Percentiles rank a stretch among this genome's conserved stretches.
Conservation (phyloP, 805 yeast species). For the Wickerhamiella parazyma region DNA sequence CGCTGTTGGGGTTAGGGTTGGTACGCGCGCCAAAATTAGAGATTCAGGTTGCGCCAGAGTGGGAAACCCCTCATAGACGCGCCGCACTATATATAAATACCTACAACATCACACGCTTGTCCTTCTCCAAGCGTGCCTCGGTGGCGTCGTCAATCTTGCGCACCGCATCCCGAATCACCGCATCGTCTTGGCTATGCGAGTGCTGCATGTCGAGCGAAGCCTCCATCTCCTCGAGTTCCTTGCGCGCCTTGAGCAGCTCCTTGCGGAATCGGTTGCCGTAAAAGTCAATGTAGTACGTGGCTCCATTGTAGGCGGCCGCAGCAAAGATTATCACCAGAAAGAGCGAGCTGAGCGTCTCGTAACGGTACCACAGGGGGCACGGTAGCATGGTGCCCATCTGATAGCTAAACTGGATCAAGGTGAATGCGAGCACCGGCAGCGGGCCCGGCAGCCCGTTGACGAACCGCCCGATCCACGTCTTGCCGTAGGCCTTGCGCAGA, state of each 20-base stretch:
- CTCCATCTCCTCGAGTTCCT: slow-evolving; percentile 48
- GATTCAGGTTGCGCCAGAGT: too few relatives aligned
- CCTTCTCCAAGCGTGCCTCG: background rate
- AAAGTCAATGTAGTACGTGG: slow-evolving; percentile 82
- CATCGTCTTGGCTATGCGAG: background rate
- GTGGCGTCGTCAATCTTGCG: background rate
- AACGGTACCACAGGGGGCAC: slow-evolving; percentile 77
- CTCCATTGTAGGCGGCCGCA: slow-evolving; percentile 82
- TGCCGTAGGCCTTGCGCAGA: slow-evolving; percentile 57
- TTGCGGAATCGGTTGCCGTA: slow-evolving; percentile 84
- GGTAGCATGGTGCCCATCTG: slow-evolving; percentile 77
- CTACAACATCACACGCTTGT: background rate
- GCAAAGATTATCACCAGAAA: slow-evolving; percentile 64
- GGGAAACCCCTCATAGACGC: too few relatives aligned
- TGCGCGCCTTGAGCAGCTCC: slow-evolving; percentile 59
- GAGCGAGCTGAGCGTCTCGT: slow-evolving; percentile 48
- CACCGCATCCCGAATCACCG: background rate
- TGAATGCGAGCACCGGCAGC: slow-evolving; percentile 77
- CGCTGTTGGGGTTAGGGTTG: too few relatives aligned
- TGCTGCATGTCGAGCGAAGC: slow-evolving; percentile 1
- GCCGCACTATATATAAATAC: too few relatives aligned
- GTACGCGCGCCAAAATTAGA: too few relatives aligned
- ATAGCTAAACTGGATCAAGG: slow-evolving; percentile 72
- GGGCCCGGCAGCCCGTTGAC: slow-evolving; percentile 76
- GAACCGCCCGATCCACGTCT: slow-evolving; percentile 52